phyloP scores from a whole-genome alignment of 73 alveolate genomes.

The Symbiodinium pilosum region DNA sequence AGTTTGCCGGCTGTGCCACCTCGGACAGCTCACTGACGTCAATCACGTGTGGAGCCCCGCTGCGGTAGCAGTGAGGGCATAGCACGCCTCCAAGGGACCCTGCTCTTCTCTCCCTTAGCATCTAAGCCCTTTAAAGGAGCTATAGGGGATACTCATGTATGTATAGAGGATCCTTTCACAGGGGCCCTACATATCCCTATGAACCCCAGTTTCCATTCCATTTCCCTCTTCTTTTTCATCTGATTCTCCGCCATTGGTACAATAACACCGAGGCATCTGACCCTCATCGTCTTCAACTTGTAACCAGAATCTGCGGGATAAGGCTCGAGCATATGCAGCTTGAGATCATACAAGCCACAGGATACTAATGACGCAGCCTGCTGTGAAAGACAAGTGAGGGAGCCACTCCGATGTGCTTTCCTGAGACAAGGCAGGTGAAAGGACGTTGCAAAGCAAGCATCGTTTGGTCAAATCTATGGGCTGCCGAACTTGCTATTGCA shows the following conservation, averaged over 20 bases:
- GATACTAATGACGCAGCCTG: neutral
- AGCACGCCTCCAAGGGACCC: constrained; percentile 17
- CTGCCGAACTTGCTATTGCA: neutral
- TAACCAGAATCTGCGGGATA: neutral
- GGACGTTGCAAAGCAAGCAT: neutral
- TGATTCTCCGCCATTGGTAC: too few relatives aligned
- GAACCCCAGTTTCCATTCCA: too few relatives aligned
- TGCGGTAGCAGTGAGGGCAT: constrained; percentile 83
- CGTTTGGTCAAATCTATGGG: neutral
- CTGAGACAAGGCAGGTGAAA: neutral
- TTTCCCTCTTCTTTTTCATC: too few relatives aligned
- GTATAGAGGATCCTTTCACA: too few relatives aligned
- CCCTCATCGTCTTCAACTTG: too few relatives aligned
- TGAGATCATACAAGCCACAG: too few relatives aligned
- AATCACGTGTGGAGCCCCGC: constrained; percentile 78
- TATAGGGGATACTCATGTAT: too few relatives aligned
- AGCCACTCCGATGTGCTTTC: constrained; percentile 88
- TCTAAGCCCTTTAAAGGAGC: neutral
- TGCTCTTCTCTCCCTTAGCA: neutral
- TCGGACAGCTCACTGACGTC: constrained; percentile 81
- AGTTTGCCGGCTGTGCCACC: too few relatives aligned
- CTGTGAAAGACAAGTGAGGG: constrained; percentile 87
- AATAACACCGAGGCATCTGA: too few relatives aligned
- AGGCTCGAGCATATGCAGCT: neutral
- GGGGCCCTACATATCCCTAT: too few relatives aligned